Conservation (phyloP, 1,284 basidiomycete species). For the Cryptococcus maquisensis region DNA sequence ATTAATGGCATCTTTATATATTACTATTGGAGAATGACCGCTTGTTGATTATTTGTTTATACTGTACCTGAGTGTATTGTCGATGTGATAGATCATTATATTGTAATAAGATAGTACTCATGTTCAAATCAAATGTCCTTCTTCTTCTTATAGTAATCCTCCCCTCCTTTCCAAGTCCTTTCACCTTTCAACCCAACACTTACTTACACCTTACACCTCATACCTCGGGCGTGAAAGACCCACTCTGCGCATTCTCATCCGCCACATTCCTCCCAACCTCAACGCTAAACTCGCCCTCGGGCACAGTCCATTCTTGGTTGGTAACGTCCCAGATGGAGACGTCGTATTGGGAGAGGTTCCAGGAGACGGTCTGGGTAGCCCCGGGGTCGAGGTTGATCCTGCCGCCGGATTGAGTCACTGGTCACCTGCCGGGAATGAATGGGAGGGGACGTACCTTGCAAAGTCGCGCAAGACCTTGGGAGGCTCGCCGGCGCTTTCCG, state of each 20-base stretch:
- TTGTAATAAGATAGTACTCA: no score
- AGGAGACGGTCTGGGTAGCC: constrained; percentile 30
- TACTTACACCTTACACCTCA: no score
- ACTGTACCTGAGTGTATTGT: no score
- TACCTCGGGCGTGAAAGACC: background rate
- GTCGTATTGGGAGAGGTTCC: constrained; percentile 47
- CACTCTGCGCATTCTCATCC: constrained; percentile 9
- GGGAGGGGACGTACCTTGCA: constrained; percentile 5
- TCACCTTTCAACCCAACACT: no score
- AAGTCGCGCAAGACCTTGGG: constrained; percentile 36
- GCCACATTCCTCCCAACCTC: constrained; percentile 29
- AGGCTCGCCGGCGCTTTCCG: constrained; percentile 42
- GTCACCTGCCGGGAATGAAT: no score
- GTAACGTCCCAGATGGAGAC: constrained; percentile 48
- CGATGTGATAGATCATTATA: no score
- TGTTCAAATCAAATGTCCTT: no score
- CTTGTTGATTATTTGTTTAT: no score
- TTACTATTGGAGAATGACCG: no score
- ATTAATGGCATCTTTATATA: no score
- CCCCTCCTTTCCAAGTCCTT: no score
- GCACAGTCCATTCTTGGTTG: constrained; percentile 43
- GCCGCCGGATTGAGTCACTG: constrained; percentile 2
- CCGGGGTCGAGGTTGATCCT: constrained; percentile 44
- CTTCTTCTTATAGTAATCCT: no score
- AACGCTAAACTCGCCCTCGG: constrained; percentile 41